Percentiles rank a stretch among this genome's conserved stretches.
phyloP scores from a whole-genome alignment of 441 rosid genomes.

The Metrosideros polymorpha region DNA sequence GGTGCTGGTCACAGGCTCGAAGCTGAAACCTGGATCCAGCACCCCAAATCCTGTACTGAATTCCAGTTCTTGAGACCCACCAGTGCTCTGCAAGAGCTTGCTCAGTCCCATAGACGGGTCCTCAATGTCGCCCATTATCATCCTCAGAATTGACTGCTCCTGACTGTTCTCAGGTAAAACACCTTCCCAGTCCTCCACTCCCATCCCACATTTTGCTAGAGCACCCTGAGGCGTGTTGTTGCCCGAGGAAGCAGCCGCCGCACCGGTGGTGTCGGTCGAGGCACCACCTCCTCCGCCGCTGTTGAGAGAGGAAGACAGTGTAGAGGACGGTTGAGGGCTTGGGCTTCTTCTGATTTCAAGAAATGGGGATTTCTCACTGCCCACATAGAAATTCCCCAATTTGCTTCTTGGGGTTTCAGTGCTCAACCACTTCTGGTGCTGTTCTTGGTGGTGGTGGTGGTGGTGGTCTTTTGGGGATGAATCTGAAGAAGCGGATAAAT shows the following conservation, averaged over 20 bases:
- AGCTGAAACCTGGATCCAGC: constrained; percentile 30
- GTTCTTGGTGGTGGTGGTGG: constrained; percentile 1
- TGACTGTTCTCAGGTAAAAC: constrained; percentile 38
- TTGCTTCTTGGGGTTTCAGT: not conserved
- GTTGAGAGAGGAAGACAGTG: constrained; percentile 11
- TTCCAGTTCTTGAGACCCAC: constrained; percentile 24
- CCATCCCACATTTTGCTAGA: constrained; percentile 41
- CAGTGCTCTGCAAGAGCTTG: constrained; percentile 33
- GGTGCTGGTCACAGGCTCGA: constrained; percentile 14
- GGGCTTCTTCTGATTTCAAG: constrained; percentile 6
- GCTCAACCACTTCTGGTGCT: not conserved
- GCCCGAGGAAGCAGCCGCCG: constrained; percentile 30
- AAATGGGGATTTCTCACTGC: constrained; percentile 11
- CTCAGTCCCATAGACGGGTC: constrained; percentile 44
- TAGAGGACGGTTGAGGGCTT: constrained; percentile 39
- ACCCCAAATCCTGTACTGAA: constrained; percentile 37
- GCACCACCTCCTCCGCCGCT: constrained; percentile 16
- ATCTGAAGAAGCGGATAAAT: constrained; percentile 36
- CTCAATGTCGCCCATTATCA: constrained; percentile 63
- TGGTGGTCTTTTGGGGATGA: constrained; percentile 15
- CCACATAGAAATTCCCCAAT: constrained; percentile 1
- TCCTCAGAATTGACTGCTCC: constrained; percentile 49
- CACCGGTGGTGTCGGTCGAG: constrained; percentile 16
- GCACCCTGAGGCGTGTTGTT: constrained; percentile 12
- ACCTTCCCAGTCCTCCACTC: constrained; percentile 58